Percentiles rank a stretch among this genome's conserved stretches.
These are phyloP conservation scores for Mycena vulgaris DNA, from an alignment of 768 basidiomycete genomes.

Conservation along the genomic window DNA sequence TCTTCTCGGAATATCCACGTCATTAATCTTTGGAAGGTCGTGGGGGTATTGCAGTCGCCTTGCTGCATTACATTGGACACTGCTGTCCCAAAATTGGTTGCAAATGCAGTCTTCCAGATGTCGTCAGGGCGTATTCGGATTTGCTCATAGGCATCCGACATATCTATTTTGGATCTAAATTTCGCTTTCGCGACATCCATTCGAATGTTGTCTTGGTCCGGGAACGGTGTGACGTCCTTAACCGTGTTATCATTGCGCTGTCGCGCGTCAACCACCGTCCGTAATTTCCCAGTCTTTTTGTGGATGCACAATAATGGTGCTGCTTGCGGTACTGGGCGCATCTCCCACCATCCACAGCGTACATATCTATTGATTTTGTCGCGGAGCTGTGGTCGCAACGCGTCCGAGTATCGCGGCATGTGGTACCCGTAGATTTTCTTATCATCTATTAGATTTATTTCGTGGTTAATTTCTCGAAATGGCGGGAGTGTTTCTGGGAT, in stretches of 20 bases:
- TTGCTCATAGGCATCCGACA: conserved; percentile 47
- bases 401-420: background rate
- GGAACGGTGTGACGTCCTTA: background rate
- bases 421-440: background rate
- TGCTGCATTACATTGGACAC: conserved; percentile 44
- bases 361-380: background rate
- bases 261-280: background rate
- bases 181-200: background rate
- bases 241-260: background rate
- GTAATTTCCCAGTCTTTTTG: background rate
- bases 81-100: conserved; percentile 43
- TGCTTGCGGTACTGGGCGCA: background rate
- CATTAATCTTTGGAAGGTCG: conserved; percentile 41
- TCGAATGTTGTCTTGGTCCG: background rate
- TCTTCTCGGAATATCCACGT: conserved; percentile 44
- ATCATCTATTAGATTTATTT: background rate
- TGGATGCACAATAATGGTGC: background rate
- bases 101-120: conserved; percentile 40
- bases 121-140: conserved; percentile 33
- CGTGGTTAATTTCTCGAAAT: background rate
- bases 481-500: background rate
- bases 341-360: background rate
- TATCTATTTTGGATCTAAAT: background rate
- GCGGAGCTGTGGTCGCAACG: background rate
- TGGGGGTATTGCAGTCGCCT: background rate